phyloP scores from a whole-genome alignment of 1,139 yeast species.

The Blastobotrys elegans region DNA sequence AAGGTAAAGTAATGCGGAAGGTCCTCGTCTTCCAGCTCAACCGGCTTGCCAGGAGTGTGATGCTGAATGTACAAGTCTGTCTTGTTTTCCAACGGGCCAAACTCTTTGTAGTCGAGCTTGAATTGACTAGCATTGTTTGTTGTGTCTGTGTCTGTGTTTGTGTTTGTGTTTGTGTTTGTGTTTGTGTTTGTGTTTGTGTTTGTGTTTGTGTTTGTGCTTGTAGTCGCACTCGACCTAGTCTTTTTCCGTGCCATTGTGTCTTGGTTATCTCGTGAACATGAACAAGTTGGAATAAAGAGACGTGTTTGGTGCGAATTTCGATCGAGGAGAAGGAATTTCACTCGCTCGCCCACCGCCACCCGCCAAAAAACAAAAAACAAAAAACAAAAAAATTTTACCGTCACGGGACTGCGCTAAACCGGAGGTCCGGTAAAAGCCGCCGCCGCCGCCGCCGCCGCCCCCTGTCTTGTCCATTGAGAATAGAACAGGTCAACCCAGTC shows the following conservation, averaged over 20 bases:
- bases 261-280: background rate
- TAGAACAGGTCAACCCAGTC: too few relatives aligned
- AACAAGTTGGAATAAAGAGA: background rate
- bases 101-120: conserved; percentile 23
- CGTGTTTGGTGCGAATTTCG: too few relatives aligned
- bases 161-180: background rate
- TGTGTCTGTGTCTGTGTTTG: background rate
- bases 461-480: too few relatives aligned
- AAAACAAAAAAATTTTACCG: background rate
- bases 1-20: conserved; percentile 74
- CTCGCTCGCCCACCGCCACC: too few relatives aligned
- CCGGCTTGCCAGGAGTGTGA: conserved; percentile 22
- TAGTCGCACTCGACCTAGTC: background rate
- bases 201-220: background rate
- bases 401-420: too few relatives aligned
- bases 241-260: background rate
- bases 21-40: conserved; percentile 49
- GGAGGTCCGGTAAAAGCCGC: too few relatives aligned
- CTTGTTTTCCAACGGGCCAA: conserved; percentile 23
- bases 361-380: too few relatives aligned
- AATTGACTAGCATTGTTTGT: background rate
- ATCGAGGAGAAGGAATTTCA: too few relatives aligned
- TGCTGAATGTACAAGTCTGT: conserved; percentile 40
- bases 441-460: too few relatives aligned
- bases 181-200: background rate